Evolutionary conservation across 2,329 filamentous ascomycete species (phyloP).

Genomic region (Stachybotrys chartarum): DNA sequence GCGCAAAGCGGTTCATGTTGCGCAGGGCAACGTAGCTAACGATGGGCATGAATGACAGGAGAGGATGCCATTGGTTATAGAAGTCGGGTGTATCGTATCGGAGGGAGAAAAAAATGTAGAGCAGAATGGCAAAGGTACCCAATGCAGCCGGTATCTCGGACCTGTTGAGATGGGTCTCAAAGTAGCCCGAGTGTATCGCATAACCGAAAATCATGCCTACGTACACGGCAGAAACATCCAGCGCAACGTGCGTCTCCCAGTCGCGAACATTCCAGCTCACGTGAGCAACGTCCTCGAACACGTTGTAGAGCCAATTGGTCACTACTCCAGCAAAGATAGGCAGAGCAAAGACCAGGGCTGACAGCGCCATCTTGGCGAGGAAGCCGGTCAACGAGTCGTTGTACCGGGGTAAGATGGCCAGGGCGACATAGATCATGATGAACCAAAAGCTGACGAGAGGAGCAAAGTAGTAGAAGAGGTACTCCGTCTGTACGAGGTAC

Average conservation of each 20-base stretch:
- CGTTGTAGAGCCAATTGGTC: conserved; percentile 11
- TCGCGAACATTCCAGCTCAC: conserved; percentile 41
- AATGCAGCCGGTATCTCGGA: not conserved
- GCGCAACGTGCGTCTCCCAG: conserved; percentile 40
- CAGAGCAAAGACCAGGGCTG: conserved; percentile 29
- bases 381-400: conserved; percentile 37
- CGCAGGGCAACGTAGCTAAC: conserved; percentile 44
- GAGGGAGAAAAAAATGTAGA: not conserved
- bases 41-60: conserved; percentile 46
- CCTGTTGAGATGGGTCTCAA: conserved; percentile 8
- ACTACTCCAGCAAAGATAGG: conserved; percentile 25
- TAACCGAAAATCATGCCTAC: conserved; percentile 41
- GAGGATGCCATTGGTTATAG: conserved; percentile 46
- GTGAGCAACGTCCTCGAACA: conserved; percentile 32
- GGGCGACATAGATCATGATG: conserved; percentile 45
- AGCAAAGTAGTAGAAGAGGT: conserved; percentile 47
- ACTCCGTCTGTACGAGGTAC: conserved; percentile 49
- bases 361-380: conserved; percentile 38
- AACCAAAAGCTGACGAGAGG: conserved; percentile 57
- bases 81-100: not conserved
- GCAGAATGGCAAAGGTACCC: not conserved
- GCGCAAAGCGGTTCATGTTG: conserved; percentile 24
- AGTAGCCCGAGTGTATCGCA: conserved; percentile 14
- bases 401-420: conserved; percentile 30
- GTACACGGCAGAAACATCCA: conserved; percentile 50